Evolutionary conservation across 768 basidiomycete species (phyloP).

Genomic region (Mycena pura): DNA sequence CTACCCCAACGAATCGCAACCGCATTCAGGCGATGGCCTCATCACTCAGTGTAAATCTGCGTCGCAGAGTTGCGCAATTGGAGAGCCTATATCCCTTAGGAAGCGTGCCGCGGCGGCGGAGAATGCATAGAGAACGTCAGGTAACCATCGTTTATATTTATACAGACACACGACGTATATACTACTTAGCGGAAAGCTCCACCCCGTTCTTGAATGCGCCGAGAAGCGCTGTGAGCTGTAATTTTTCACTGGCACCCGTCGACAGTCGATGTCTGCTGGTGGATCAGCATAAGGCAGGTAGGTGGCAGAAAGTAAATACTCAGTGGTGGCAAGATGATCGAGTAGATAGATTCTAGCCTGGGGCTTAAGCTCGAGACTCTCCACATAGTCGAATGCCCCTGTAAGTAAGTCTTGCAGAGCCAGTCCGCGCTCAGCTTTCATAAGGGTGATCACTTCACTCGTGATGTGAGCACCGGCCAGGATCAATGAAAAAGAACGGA

Average conservation of each 20-base stretch:
- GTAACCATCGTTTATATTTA: background rate
- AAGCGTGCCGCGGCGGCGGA: background rate
- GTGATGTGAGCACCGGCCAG: background rate
- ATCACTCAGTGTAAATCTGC: conserved; percentile 42
- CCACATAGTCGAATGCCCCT: conserved; percentile 90
- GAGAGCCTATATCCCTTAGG: conserved; percentile 25
- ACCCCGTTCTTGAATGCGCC: conserved; percentile 95
- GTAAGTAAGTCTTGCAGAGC: conserved; percentile 94
- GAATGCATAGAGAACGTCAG: conserved; percentile 1
- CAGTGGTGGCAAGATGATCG: conserved; percentile 93
- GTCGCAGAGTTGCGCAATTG: conserved; percentile 49
- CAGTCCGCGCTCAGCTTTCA: conserved; percentile 92
- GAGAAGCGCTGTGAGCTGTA: conserved; percentile 90
- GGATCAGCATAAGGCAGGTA: background rate
- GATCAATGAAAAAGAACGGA: conserved; percentile 40
- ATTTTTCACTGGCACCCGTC: conserved; percentile 91
- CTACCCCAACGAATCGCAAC: conserved; percentile 38
- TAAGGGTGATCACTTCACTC: conserved; percentile 76
- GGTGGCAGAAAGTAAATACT: conserved; percentile 54
- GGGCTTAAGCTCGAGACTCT: conserved; percentile 84
- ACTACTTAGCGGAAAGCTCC: conserved; percentile 65
- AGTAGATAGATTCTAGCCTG: conserved; percentile 90
- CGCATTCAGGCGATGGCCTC: conserved; percentile 37
- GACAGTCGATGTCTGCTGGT: conserved; percentile 81
- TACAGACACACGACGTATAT: too few relatives aligned